Percentiles rank a stretch among this genome's conserved stretches.
phyloP scores from a whole-genome alignment of 2,329 filamentous ascomycete species.

The Magnaporthiopsis rhizophila region DNA sequence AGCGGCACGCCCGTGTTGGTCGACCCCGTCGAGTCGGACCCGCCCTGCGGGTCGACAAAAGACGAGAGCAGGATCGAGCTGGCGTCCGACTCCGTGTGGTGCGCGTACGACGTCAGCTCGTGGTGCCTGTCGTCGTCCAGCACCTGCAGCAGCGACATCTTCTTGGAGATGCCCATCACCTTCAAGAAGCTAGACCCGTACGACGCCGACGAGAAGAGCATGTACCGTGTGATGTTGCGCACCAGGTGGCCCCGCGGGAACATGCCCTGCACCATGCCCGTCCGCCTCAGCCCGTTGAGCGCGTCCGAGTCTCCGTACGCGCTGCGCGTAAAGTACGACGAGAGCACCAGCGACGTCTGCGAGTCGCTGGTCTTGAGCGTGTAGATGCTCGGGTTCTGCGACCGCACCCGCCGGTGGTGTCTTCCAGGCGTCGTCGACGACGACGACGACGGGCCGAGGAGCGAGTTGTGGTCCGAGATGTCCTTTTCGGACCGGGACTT shows the following conservation, averaged over 20 bases:
- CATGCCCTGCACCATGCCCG: conserved; percentile 47
- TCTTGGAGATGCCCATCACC: conserved; percentile 51
- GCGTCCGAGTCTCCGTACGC: conserved; percentile 35
- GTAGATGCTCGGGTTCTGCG: conserved; percentile 45
- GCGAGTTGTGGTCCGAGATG: conserved; percentile 12
- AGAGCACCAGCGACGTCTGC: conserved; percentile 43
- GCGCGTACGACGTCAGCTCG: conserved; percentile 55
- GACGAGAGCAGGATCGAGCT: conserved; percentile 59
- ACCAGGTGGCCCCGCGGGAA: conserved; percentile 54
- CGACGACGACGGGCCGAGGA: neutral
- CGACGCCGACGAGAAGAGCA: conserved; percentile 58
- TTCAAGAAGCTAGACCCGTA: conserved; percentile 58
- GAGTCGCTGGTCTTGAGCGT: conserved; percentile 50
- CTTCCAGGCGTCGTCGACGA: conserved; percentile 2
- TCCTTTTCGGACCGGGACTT: conserved; percentile 27
- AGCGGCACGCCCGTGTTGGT: conserved; percentile 60
- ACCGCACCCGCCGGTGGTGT: conserved; percentile 22
- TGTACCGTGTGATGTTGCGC: conserved; percentile 55
- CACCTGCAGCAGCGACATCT: conserved; percentile 30
- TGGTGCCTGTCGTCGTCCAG: conserved; percentile 41
- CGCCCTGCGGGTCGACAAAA: conserved; percentile 61
- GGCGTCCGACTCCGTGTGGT: conserved; percentile 51
- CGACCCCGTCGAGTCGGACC: conserved; percentile 55
- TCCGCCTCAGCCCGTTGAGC: conserved; percentile 38
- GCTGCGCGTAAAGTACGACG: conserved; percentile 39